A percentile compares a stretch with the other conserved stretches of the same genome.
These are phyloP conservation scores for Dalbergia oliveri DNA, from an alignment of 306 rosid species.

Conservation along the genomic window DNA sequence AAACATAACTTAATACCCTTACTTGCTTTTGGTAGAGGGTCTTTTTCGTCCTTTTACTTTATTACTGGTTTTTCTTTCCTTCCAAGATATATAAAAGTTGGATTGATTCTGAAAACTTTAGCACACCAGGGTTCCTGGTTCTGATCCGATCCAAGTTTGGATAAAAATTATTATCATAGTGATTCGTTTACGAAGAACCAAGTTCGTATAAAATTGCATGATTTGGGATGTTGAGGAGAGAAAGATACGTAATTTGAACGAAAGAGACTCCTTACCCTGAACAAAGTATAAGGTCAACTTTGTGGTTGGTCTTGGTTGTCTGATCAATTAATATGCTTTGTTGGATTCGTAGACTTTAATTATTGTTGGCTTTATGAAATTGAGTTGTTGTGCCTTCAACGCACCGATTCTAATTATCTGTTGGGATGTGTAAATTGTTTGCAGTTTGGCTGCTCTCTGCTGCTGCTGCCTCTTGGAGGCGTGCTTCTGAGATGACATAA, in stretches of 20 bases:
- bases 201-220: neutral
- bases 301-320: neutral
- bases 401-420: constrained; percentile 10
- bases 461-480: constrained; percentile 96
- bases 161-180: neutral
- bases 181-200: neutral
- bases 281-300: neutral
- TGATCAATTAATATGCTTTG: neutral
- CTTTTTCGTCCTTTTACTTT: neutral
- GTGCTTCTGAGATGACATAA: constrained; percentile 67
- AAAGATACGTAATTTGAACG: neutral
- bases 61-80: neutral
- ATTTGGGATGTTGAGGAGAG: neutral
- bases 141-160: neutral
- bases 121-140: neutral
- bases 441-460: constrained; percentile 97
- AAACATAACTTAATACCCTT: neutral
- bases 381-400: neutral
- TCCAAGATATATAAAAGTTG: neutral
- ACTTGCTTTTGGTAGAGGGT: neutral
- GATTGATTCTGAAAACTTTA: neutral
- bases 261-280: neutral
- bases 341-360: neutral
- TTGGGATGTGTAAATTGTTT: constrained; percentile 31
- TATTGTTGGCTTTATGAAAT: neutral